These are phyloP conservation scores for Coemansia sp. DNA, from an alignment of 192 early-diverging fungal species.

Conservation along the genomic window DNA sequence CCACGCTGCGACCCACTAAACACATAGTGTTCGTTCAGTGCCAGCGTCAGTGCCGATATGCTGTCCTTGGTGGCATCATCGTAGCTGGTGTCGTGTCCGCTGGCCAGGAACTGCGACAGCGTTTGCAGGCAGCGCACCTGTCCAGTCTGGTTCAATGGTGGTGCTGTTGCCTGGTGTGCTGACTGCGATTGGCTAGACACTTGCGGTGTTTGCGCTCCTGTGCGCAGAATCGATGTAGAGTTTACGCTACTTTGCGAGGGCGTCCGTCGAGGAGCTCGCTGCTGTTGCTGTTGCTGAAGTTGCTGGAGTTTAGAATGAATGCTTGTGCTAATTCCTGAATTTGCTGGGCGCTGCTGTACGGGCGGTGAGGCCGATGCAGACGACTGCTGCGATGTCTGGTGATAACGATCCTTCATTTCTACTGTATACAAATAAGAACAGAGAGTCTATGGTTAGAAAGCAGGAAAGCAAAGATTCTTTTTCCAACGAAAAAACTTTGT, in stretches of 20 bases:
- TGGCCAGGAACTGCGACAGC: slow-evolving; percentile 10
- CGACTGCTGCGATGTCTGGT: slow-evolving; percentile 5
- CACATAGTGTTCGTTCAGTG: slow-evolving; percentile 57
- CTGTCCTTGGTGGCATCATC: neutral
- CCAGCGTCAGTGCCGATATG: slow-evolving; percentile 61
- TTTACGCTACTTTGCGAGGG: slow-evolving; percentile 30
- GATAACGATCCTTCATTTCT: slow-evolving; percentile 4
- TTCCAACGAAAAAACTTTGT: no score
- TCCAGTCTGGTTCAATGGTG: slow-evolving; percentile 10
- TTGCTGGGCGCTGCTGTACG: neutral
- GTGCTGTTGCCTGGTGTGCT: neutral
- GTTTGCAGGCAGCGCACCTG: slow-evolving; percentile 25
- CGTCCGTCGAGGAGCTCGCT: slow-evolving; percentile 9
- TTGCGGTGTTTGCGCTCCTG: slow-evolving; percentile 13
- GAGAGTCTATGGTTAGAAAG: no score
- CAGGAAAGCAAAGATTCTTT: no score
- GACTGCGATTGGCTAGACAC: neutral
- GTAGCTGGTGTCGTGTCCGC: slow-evolving; percentile 44
- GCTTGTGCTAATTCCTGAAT: neutral
- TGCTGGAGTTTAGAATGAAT: slow-evolving; percentile 15
- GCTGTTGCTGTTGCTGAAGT: slow-evolving; percentile 9
- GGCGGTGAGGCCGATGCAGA: slow-evolving; percentile 6
- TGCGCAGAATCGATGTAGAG: slow-evolving; percentile 1
- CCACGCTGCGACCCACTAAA: slow-evolving; percentile 70
- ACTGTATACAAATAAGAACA: neutral